Evolutionary conservation across 164 flowering plant genomes (phyloP).

Genomic region (Cinnamomum chago): DNA sequence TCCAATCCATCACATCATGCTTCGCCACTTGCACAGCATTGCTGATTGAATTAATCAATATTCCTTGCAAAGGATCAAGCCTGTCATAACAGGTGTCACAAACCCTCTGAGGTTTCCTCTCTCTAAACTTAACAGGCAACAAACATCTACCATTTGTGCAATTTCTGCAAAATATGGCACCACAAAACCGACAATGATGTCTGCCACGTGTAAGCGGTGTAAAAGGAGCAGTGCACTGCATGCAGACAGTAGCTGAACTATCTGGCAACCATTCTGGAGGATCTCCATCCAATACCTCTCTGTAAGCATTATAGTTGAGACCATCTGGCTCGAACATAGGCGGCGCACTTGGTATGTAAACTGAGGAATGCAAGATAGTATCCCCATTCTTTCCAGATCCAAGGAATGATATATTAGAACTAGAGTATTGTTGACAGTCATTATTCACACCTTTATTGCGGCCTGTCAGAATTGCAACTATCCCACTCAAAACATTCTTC

Average conservation of each 20-base stretch:
- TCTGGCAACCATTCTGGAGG: slow-evolving; percentile 97
- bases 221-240: slow-evolving; percentile 82
- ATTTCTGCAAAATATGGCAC: slow-evolving; percentile 76
- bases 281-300: slow-evolving; percentile 77
- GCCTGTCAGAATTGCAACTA: slow-evolving; percentile 73
- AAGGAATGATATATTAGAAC: slow-evolving; percentile 61
- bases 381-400: slow-evolving; percentile 84
- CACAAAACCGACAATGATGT: slow-evolving; percentile 98
- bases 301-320: slow-evolving; percentile 49
- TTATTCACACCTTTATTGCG: slow-evolving; percentile 32
- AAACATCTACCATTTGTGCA: slow-evolving; percentile 89
- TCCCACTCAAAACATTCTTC: slow-evolving; percentile 77
- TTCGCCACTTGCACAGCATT: slow-evolving; percentile 81
- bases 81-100: slow-evolving; percentile 90
- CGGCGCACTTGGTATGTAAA: slow-evolving; percentile 91
- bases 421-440: slow-evolving; percentile 21
- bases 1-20: slow-evolving; percentile 95
- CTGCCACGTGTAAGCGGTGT: slow-evolving; percentile 86
- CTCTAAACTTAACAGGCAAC: slow-evolving; percentile 84
- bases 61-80: slow-evolving; percentile 80
- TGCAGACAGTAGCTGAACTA: slow-evolving; percentile 63
- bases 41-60: slow-evolving; percentile 72
- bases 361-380: slow-evolving; percentile 63
- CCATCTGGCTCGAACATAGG: slow-evolving; percentile 72
- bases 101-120: slow-evolving; percentile 89